phyloP scores from a whole-genome alignment of 345 rosid species.

The Gossypium herbaceum region DNA sequence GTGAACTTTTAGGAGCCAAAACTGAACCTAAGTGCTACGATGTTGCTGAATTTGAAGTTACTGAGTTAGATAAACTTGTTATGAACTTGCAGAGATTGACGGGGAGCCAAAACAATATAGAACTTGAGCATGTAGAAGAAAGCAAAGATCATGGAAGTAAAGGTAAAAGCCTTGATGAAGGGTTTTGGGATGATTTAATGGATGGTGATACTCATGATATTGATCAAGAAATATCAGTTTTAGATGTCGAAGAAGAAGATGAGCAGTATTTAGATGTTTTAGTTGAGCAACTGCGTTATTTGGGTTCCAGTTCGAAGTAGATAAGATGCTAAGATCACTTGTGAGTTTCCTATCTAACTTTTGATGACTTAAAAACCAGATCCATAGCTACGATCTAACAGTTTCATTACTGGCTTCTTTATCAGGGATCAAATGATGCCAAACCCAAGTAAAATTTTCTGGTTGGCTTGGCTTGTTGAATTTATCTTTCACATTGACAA shows the following conservation, averaged over 20 bases:
- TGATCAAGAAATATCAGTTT: slow-evolving; percentile 33
- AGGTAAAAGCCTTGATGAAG: slow-evolving; percentile 28
- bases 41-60: slow-evolving; percentile 34
- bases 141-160: slow-evolving; percentile 25
- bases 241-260: slow-evolving; percentile 33
- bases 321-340: neutral
- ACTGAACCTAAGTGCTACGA: slow-evolving; percentile 40
- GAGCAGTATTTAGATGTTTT: slow-evolving; percentile 33
- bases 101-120: no score
- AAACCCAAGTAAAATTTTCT: no score
- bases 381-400: neutral
- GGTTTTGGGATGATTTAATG: slow-evolving; percentile 62
- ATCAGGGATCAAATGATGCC: no score
- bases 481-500: neutral
- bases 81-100: slow-evolving; percentile 38
- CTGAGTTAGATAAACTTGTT: slow-evolving; percentile 45
- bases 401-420: neutral
- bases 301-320: slow-evolving; percentile 32
- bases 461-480: neutral
- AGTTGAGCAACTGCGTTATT: slow-evolving; percentile 30
- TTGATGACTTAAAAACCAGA: no score
- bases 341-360: no score
- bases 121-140: slow-evolving; percentile 16
- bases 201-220: slow-evolving; percentile 24
- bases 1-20: neutral